These are phyloP conservation scores for Pseudocercospora macadamiae DNA, from an alignment of 2,329 filamentous ascomycete genomes.

Conservation along the genomic window DNA sequence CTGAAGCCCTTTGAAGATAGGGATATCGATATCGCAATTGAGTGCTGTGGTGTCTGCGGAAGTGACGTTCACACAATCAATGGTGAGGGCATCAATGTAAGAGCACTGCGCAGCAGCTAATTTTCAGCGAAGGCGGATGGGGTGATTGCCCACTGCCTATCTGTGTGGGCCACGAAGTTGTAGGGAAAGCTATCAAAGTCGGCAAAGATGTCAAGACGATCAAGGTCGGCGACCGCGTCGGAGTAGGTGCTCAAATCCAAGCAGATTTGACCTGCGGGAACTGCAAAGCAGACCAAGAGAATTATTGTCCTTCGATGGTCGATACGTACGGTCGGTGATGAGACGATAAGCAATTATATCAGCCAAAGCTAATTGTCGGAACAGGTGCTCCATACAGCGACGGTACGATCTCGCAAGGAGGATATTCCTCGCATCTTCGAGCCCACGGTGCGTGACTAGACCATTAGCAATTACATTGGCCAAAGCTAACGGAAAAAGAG, in stretches of 20 bases:
- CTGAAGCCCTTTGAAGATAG: slow-evolving; percentile 85
- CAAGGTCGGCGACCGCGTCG: slow-evolving; percentile 50
- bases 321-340: slow-evolving; percentile 50
- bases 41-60: slow-evolving; percentile 67
- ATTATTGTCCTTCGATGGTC: slow-evolving; percentile 55
- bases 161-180: slow-evolving; percentile 67
- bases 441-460: slow-evolving; percentile 63
- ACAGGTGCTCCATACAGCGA: slow-evolving; percentile 52
- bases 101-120: slow-evolving; percentile 3
- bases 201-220: slow-evolving; percentile 54
- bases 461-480: slow-evolving; percentile 47
- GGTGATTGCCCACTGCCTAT: slow-evolving; percentile 65
- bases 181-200: slow-evolving; percentile 54
- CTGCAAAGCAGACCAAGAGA: slow-evolving; percentile 57
- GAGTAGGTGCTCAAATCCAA: slow-evolving; percentile 55
- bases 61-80: slow-evolving; percentile 34
- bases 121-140: slow-evolving; percentile 58
- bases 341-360: slow-evolving; percentile 50
- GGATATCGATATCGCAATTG: slow-evolving; percentile 86
- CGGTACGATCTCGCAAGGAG: slow-evolving; percentile 67
- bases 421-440: slow-evolving; percentile 69
- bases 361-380: slow-evolving; percentile 31
- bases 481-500: slow-evolving; percentile 48
- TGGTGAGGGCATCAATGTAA: slow-evolving; percentile 5
- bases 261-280: slow-evolving; percentile 54